Percentiles rank a stretch among this genome's conserved stretches.
Conservation (phyloP, 2,329 filamentous ascomycete species). For the Verticillium nonalfalfae region DNA sequence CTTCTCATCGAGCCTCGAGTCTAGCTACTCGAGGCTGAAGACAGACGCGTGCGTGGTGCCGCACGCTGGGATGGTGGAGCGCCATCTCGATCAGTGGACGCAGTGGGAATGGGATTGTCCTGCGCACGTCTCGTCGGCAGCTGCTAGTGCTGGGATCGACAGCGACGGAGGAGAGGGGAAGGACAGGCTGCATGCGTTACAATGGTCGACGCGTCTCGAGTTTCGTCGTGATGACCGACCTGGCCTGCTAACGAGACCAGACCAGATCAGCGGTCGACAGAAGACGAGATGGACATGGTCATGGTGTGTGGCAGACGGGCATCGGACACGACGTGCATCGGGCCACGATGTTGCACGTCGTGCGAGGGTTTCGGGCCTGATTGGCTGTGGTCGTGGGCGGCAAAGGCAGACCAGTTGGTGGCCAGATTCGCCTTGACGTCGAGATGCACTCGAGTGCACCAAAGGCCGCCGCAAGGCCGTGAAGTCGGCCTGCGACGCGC, state of each 20-base stretch:
- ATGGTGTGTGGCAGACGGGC: too few relatives aligned
- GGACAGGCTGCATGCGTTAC: background rate
- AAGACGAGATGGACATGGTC: background rate
- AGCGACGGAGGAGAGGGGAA: background rate
- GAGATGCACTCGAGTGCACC: background rate
- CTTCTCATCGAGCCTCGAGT: background rate
- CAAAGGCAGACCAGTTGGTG: background rate
- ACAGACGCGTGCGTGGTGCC: background rate
- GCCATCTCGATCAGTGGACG: background rate
- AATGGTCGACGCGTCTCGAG: background rate
- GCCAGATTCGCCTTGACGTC: background rate
- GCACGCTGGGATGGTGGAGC: background rate
- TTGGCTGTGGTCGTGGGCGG: background rate
- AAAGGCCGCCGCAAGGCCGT: background rate
- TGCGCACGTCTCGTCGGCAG: background rate
- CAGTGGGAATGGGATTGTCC: background rate
- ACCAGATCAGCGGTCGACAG: too few relatives aligned
- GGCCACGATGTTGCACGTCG: background rate
- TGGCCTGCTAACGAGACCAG: too few relatives aligned
- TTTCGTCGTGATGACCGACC: background rate
- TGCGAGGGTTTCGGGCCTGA: background rate
- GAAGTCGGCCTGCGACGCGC: background rate
- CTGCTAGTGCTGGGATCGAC: background rate
- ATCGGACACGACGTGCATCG: background rate
- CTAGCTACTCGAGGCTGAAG: background rate